These are phyloP conservation scores for Sporisorium exsertum DNA, from an alignment of 1,284 basidiomycete species.

Conservation along the genomic window DNA sequence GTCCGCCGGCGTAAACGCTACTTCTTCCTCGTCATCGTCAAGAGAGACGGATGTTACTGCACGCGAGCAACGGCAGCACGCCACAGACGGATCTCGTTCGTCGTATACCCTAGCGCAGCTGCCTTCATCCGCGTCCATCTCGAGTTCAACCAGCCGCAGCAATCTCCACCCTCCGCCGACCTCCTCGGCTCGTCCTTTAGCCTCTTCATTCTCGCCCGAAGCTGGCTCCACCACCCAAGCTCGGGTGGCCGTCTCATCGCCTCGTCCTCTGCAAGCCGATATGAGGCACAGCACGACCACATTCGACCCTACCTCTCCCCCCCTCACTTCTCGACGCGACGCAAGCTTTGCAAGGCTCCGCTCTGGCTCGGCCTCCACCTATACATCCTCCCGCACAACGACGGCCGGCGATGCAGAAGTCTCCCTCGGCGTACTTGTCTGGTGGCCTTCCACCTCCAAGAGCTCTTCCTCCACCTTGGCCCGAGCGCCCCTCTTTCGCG, in stretches of 20 bases:
- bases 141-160: conserved; percentile 5
- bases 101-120: conserved; percentile 15
- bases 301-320: conserved; percentile 10
- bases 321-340: conserved; percentile 8
- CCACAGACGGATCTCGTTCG: not conserved
- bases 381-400: conserved; percentile 9
- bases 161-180: not conserved
- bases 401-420: conserved; percentile 29
- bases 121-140: conserved; percentile 12
- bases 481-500: conserved; percentile 43
- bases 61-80: not conserved
- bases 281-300: conserved; percentile 16
- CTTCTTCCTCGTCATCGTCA: conserved; percentile 1
- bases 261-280: conserved; percentile 2
- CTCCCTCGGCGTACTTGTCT: conserved; percentile 29
- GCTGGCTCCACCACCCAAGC: not conserved
- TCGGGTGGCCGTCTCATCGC: conserved; percentile 1
- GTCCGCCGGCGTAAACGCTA: not conserved
- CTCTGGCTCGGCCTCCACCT: conserved; percentile 33
- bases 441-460: conserved; percentile 41
- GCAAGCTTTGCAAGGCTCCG: conserved; percentile 24
- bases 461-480: conserved; percentile 29
- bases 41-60: conserved; percentile 4
- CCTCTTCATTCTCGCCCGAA: not conserved
- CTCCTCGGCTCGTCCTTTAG: conserved; percentile 1